These are phyloP conservation scores for Brassica incana DNA, from an alignment of 345 rosid genomes.

Conservation along the genomic window DNA sequence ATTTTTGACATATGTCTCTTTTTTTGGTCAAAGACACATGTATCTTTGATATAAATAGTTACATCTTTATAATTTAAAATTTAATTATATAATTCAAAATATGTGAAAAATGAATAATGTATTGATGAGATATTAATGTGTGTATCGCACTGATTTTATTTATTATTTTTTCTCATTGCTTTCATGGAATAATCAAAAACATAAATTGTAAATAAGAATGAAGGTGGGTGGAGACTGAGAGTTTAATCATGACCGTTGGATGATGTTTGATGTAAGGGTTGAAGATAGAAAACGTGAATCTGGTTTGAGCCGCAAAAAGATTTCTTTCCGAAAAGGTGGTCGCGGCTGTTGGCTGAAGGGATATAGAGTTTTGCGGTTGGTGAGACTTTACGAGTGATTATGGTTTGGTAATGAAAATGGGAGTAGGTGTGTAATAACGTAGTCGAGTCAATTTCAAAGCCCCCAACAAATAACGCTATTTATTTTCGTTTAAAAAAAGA, in stretches of 20 bases:
- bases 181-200: neutral
- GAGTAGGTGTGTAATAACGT: slow-evolving; percentile 26
- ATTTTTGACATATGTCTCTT: neutral
- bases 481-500: neutral
- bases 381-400: slow-evolving; percentile 22
- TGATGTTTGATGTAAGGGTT: neutral
- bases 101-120: neutral
- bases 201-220: neutral
- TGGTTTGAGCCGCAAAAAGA: slow-evolving; percentile 24
- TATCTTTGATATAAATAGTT: neutral
- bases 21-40: neutral
- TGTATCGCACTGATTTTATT: neutral
- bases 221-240: neutral
- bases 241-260: neutral
- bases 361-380: slow-evolving; percentile 34
- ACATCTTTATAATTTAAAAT: too few species aligned
- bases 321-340: slow-evolving; percentile 16
- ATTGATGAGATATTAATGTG: neutral
- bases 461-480: neutral
- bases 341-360: slow-evolving; percentile 28
- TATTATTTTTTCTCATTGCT: neutral
- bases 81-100: neutral
- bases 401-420: neutral
- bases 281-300: slow-evolving; percentile 17
- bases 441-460: slow-evolving; percentile 20